Evolutionary conservation across 495 filamentous ascomycete species (phyloP), one percentile per base, ranked within the genome.

Genomic region (Podospora bellae-mahoneyi): DNA sequence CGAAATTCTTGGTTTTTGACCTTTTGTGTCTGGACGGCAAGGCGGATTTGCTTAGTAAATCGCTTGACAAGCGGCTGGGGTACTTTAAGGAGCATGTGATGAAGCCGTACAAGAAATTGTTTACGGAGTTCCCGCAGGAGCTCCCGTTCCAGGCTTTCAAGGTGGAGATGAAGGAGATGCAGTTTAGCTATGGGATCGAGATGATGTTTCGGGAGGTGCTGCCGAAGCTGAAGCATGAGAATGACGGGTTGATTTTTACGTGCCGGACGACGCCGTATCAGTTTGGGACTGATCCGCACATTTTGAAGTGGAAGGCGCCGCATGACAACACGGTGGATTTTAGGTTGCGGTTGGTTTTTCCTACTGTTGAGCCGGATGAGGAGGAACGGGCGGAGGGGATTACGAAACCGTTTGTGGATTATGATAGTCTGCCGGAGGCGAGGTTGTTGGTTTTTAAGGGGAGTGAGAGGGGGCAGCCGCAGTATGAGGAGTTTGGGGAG

Each of bases 181-280:
- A 97, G 74, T 86, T 94, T 76, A 88, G 88, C 62, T 99, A 98
- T 82, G 91, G 87, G 28, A 89, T 95, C 62, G 89, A 92, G 77
- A 89, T 90, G 86, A 94, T 97, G 90, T 97, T 99, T 80, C 84
- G 85, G 65, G 82, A 92, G 55, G 86, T 94, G 58, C 88, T 99
- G 18, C 93, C 93, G 0, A 87, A 84, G 32, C 85, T 99, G 13
- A 89, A 87, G 68, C 95, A 99, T 75, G 92, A 95, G 44, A 97
- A 96, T 73, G 95, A 99, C 78, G 95, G 95, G 30, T 84, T 99
- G 20, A 96, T 99, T 74, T 99, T 99, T 81, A 97, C 95, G 44
- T 96, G 94, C 76, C 88, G 92, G 65, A 89, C 84, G 69, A 90
- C 89, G 32, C 87, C 90, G 1, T 99, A 99, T 81, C 87, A 88